Conservation (phyloP, 495 filamentous ascomycete species). For the Apodospora peruviana region DNA sequence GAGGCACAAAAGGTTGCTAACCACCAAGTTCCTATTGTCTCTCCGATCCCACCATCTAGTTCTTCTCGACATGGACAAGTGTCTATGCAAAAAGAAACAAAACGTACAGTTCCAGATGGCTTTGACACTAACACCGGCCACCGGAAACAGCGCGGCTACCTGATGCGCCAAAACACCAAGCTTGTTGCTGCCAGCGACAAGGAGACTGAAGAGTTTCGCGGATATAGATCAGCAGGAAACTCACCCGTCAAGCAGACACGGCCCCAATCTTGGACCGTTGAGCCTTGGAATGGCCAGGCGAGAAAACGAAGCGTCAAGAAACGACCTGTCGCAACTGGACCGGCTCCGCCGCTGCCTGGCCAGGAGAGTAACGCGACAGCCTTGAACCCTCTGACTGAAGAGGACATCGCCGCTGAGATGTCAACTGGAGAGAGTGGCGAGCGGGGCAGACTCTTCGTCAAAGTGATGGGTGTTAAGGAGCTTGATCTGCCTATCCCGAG, state of each 20-base stretch:
- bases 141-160: constrained; percentile 82
- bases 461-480: constrained; percentile 94
- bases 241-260: constrained; percentile 66
- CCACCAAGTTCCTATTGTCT: constrained; percentile 37
- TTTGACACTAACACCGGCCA: constrained; percentile 52
- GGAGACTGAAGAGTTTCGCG: constrained; percentile 43
- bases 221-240: constrained; percentile 59
- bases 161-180: constrained; percentile 98
- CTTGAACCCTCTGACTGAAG: constrained; percentile 55
- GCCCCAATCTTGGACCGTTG: constrained; percentile 86
- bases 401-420: constrained; percentile 45
- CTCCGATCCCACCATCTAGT: constrained; percentile 17
- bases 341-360: constrained; percentile 79
- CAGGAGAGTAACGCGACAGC: constrained; percentile 72
- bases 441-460: constrained; percentile 90
- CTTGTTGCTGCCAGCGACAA: constrained; percentile 82
- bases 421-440: constrained; percentile 74
- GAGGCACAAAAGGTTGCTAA: constrained; percentile 94
- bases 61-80: constrained; percentile 8
- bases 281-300: constrained; percentile 85
- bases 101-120: constrained; percentile 5
- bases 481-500: constrained; percentile 84
- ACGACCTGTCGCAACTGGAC: constrained; percentile 44
- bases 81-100: constrained; percentile 9
- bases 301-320: constrained; percentile 64